Conservation (phyloP, 495 filamentous ascomycete species). For the Trichoderma asperelloides region DNA sequence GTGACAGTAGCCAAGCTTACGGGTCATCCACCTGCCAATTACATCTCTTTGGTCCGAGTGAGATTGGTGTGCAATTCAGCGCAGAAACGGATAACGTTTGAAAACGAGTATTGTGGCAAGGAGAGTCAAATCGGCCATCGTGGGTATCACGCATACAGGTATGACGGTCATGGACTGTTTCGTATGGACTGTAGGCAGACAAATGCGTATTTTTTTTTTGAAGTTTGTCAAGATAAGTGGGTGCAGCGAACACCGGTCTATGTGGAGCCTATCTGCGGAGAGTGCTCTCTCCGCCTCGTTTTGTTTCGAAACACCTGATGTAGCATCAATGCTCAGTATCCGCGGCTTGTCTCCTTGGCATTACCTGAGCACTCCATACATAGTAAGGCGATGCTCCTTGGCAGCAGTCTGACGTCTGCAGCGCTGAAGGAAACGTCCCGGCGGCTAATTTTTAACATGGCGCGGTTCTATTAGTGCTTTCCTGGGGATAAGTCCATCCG, state of each 20-base stretch:
- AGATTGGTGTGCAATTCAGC: background rate
- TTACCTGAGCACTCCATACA: background rate
- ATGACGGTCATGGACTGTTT: no score
- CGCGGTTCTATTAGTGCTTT: background rate
- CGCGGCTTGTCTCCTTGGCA: background rate
- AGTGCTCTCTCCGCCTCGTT: background rate
- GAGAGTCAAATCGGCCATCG: no score
- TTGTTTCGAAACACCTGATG: conserved; percentile 1
- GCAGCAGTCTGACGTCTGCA: background rate
- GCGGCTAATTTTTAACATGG: background rate
- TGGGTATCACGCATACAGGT: no score
- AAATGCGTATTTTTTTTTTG: background rate
- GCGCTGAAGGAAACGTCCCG: background rate
- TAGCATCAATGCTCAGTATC: background rate
- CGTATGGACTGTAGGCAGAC: no score
- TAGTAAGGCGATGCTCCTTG: background rate
- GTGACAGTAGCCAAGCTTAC: background rate
- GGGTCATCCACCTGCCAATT: background rate
- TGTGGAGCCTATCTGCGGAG: background rate
- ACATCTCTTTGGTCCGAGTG: background rate
- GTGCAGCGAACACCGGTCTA: background rate
- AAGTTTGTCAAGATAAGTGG: background rate
- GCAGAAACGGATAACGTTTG: background rate
- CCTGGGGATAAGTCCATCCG: background rate
- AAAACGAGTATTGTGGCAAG: background rate